A percentile compares a stretch with the other conserved stretches of the same genome.
Conservation (phyloP, 2,329 filamentous ascomycete species). For the Cryoendolithus antarcticus region DNA sequence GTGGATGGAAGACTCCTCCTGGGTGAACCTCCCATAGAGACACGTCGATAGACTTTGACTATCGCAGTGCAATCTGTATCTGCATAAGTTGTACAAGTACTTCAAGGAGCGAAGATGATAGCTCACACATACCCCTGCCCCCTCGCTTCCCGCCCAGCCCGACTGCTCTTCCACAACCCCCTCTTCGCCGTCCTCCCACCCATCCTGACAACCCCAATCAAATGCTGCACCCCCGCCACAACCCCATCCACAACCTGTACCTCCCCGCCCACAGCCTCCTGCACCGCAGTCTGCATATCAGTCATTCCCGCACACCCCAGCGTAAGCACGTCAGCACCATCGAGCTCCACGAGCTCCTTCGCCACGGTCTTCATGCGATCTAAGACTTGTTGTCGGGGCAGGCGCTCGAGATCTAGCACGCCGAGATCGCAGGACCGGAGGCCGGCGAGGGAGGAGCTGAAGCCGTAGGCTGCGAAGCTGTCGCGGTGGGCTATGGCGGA, state of each 20-base stretch:
- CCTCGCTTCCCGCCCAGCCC: conserved; percentile 23
- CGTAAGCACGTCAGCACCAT: conserved; percentile 31
- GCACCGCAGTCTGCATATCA: conserved; percentile 33
- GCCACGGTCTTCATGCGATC: conserved; percentile 28
- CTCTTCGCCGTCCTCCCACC: conserved; percentile 34
- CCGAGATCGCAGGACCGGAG: conserved; percentile 30
- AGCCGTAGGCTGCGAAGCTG: conserved; percentile 29
- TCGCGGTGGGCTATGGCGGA: conserved; percentile 31
- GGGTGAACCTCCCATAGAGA: too few species aligned
- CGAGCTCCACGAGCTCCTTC: conserved; percentile 24
- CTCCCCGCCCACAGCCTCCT: conserved; percentile 31
- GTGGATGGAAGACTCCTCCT: too few species aligned
- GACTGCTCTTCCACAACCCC: conserved; percentile 31
- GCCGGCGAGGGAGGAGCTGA: conserved; percentile 31
- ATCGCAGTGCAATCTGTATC: too few species aligned
- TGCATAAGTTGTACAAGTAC: too few species aligned
- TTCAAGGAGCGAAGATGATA: too few species aligned
- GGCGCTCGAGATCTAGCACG: conserved; percentile 34
- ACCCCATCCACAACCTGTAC: conserved; percentile 42
- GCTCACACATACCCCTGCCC: conserved; percentile 30
- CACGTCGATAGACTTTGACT: too few species aligned
- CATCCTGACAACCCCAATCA: conserved; percentile 34
- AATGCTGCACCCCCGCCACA: conserved; percentile 34
- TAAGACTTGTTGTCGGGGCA: conserved; percentile 28
- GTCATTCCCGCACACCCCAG: conserved; percentile 40